Evolutionary conservation across 148 eudicot species (phyloP), one percentile per base, ranked within the genome.

Genomic region (Camellia lanceoleosa): DNA sequence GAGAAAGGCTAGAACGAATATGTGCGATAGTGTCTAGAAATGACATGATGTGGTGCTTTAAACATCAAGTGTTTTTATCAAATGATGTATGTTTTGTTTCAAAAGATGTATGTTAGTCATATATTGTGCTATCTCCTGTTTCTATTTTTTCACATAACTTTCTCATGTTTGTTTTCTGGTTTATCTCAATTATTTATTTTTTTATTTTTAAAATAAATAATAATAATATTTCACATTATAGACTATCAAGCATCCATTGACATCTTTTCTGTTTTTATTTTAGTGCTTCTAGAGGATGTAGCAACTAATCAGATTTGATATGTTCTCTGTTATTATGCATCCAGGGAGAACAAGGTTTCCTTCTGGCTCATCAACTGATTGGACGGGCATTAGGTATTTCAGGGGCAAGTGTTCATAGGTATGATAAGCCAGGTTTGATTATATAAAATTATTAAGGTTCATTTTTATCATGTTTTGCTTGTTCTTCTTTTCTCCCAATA

Each of bases 291-390:
- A 46, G 43, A 52, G 20, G 38, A 20, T 30, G n/a, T 46, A 47
- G 23, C 66, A 47, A 68, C 41, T 68, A 61, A 3, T 23, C 59
- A 47, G 42, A 62, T 60, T 76, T 47, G 15, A 61, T 14, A 55
- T 43, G 30, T 47, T 67, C 65, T 55, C 13, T 77, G 52, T 71
- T 41, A 64, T 80, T 76, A 0, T 79, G 73, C 68, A 15, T 68
- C 5, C 73, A 95, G 98, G 98, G 98, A 49, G 97, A 95, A 79
- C 84, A 83, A 38, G 98, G 98, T 79, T 95, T 93, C 80, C 71
- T 82, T 66, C 38, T 88, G 64, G 94, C 98, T 78, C 87, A 95
- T 88, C 88, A 87, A 82, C 83, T 95, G 62, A 90, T 91, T 63
- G 84, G 71, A 68, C 87, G 86, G 83, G 97, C 95, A 55, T 82